Percentiles rank a stretch among this genome's conserved stretches.
These are phyloP conservation scores for Circinella umbellata DNA, from an alignment of 371 early-diverging fungal species.

Conservation along the genomic window DNA sequence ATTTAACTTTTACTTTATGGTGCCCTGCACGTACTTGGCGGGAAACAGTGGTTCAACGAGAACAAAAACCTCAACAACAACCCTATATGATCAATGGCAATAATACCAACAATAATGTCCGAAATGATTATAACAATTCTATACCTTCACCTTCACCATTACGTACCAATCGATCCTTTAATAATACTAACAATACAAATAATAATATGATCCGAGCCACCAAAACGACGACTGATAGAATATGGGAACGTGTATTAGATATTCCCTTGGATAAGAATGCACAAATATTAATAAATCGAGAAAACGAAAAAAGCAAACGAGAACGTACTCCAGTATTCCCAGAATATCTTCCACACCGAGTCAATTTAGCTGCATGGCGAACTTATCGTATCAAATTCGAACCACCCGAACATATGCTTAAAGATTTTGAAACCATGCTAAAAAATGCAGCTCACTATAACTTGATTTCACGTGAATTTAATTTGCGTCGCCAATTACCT, in stretches of 20 bases:
- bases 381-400: slow-evolving; percentile 39
- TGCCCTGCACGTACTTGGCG: slow-evolving; percentile 41
- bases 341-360: slow-evolving; percentile 4
- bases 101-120: background rate
- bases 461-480: slow-evolving; percentile 33
- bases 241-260: slow-evolving; percentile 36
- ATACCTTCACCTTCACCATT: no score
- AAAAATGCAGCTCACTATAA: slow-evolving; percentile 46
- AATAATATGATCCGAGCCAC: background rate
- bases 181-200: no score
- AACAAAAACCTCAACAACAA: no score
- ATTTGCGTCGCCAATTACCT: background rate
- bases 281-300: background rate
- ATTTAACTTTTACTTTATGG: slow-evolving; percentile 36
- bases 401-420: background rate
- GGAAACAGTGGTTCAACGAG: slow-evolving; percentile 5
- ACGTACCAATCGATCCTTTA: no score
- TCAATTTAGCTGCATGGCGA: slow-evolving; percentile 42
- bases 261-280: slow-evolving; percentile 23
- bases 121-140: no score
- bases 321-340: background rate
- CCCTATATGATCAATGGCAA: no score
- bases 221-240: background rate
- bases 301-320: background rate
- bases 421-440: slow-evolving; percentile 30